Conservation (phyloP, 2,329 filamentous ascomycete genomes). For the Xenoacremonium recifei region DNA sequence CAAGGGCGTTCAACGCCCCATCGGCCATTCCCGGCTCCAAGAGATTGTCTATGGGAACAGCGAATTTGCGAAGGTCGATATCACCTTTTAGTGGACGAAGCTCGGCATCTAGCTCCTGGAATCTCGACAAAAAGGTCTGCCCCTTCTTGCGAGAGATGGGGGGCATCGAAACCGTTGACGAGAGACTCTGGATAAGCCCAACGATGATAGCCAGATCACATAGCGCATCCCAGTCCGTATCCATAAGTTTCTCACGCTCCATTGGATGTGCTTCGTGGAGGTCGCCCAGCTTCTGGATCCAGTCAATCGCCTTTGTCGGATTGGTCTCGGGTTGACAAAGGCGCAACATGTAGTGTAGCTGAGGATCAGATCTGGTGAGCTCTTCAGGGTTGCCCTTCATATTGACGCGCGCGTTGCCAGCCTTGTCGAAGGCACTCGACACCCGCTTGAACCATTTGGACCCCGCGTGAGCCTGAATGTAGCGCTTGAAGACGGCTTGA, state of each 20-base stretch:
- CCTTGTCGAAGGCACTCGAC: constrained; percentile 33
- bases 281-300: constrained; percentile 39
- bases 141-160: constrained; percentile 37
- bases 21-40: constrained; percentile 37
- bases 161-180: constrained; percentile 33
- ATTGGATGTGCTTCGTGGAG: constrained; percentile 33
- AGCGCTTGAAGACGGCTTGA: constrained; percentile 39
- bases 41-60: constrained; percentile 40
- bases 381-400: constrained; percentile 42
- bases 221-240: constrained; percentile 34
- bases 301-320: constrained; percentile 33
- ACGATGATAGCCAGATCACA: constrained; percentile 36
- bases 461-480: constrained; percentile 34
- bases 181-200: constrained; percentile 39
- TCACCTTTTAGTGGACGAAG: constrained; percentile 36
- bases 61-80: constrained; percentile 40
- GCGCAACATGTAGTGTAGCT: constrained; percentile 43
- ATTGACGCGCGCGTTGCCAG: constrained; percentile 32
- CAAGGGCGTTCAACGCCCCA: constrained; percentile 33
- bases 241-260: constrained; percentile 32
- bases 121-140: constrained; percentile 33
- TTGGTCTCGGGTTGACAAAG: constrained; percentile 40
- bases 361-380: constrained; percentile 35
- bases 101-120: constrained; percentile 34
- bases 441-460: constrained; percentile 42